Base-by-base conservation (phyloP, 345 rosid genomes). In the Linum lewisii region DNA sequence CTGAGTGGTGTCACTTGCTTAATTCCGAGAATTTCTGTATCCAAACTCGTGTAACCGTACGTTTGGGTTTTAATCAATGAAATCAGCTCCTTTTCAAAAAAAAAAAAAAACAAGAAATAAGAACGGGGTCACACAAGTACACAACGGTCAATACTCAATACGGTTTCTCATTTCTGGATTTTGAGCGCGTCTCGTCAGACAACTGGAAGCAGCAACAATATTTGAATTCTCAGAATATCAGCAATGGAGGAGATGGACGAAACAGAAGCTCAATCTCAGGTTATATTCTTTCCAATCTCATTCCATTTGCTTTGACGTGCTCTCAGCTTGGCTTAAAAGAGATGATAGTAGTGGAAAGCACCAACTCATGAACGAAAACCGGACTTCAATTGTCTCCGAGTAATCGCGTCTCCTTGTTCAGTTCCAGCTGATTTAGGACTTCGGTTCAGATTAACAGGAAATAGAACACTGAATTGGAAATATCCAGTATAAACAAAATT, bases 201-300 rank as follows among this genome's bases (percentile, higher is more conserved):
- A 38, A 11, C 45, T 38, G 14, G 11, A 38, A 38, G 45, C 45
- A 38, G 45, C 45, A 38, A 38, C 45, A 8, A 38, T 8, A 38
- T 38, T 38, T 38, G 45, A 38, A 38, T 38, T 38, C 45, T 38
- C 45, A 52, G 57, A 50, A 54, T 45, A 24, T n/a, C 19, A n/a
- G 14, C 58, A 56, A 71, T 72, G 80, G 82, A 83, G 73, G 95
- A 90, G 66, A 77, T 75, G 66, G 92, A 83, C 77, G 90, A 86
- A 70, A 65, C 84, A 1, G 95, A 81, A 54, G 80, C 74, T 38
- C 73, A 68, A 24, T 66, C 86, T 60, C 84, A 90, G 95, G 95
- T 86, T 36, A 19, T 13, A 53, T 66, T 58, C 56, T 26, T 0
- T 24, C n/a, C 23, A 9, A 24, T 65, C 29, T 0, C 13, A 44